A percentile compares a stretch with the other conserved stretches of the same genome.
Evolutionary conservation across 768 basidiomycete species (phyloP).

Genomic region (Hebeloma cylindrosporum): DNA sequence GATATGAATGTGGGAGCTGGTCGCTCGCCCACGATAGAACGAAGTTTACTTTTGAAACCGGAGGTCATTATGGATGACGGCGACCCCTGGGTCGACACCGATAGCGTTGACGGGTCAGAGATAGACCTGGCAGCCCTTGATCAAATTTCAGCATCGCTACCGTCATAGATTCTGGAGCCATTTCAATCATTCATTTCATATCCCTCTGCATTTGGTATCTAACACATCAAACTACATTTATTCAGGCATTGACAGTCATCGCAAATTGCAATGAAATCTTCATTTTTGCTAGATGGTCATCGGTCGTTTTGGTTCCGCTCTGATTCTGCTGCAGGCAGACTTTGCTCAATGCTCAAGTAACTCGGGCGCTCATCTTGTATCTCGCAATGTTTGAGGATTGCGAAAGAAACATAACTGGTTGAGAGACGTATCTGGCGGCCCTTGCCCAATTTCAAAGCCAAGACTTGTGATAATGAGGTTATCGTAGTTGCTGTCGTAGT

Average conservation of each 20-base stretch:
- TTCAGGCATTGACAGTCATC: not conserved
- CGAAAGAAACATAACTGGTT: too few relatives aligned
- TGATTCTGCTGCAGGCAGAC: not conserved
- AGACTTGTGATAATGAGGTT: too few relatives aligned
- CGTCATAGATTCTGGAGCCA: not conserved
- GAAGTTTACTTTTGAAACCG: constrained; percentile 10
- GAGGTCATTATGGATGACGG: constrained; percentile 16
- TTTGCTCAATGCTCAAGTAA: too few relatives aligned
- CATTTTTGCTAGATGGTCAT: not conserved
- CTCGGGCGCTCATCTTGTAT: too few relatives aligned
- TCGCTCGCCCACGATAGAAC: not conserved
- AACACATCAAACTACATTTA: not conserved
- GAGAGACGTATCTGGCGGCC: too few relatives aligned
- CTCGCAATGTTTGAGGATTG: too few relatives aligned
- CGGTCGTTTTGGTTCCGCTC: not conserved
- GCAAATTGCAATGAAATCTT: not conserved
- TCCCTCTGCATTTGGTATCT: not conserved
- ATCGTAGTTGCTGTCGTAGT: too few relatives aligned
- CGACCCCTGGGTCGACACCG: constrained; percentile 26
- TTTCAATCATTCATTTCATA: too few relatives aligned
- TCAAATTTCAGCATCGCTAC: not conserved
- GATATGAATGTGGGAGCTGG: not conserved
- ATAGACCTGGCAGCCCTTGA: constrained; percentile 4
- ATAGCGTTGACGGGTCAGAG: constrained; percentile 23
- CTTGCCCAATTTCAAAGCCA: too few relatives aligned